A percentile compares a stretch with the other conserved stretches of the same genome.
These are phyloP conservation scores for Silene noctiflora DNA, from an alignment of 179 eudicot species.

Conservation along the genomic window DNA sequence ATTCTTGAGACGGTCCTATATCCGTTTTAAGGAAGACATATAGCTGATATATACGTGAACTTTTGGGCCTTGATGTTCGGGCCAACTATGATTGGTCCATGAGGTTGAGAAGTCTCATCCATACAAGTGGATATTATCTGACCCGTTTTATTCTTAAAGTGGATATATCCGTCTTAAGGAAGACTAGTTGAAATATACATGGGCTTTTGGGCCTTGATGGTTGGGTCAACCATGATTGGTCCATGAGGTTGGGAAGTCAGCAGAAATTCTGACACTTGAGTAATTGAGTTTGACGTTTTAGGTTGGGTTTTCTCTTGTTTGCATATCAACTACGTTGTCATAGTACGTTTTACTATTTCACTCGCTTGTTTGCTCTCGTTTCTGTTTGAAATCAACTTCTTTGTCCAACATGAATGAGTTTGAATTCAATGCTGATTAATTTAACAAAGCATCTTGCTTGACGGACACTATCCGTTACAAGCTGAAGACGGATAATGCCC, in stretches of 20 bases:
- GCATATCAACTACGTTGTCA: background rate
- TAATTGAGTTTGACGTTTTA: slow-evolving; percentile 26
- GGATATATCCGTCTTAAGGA: too few relatives aligned
- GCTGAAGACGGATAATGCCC: too few relatives aligned
- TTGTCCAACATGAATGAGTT: background rate
- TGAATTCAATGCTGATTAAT: background rate
- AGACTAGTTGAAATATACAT: background rate
- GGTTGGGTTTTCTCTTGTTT: slow-evolving; percentile 8
- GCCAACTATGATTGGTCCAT: too few relatives aligned
- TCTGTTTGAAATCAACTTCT: background rate
- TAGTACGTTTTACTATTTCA: background rate
- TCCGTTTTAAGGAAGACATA: too few relatives aligned
- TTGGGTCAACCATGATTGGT: slow-evolving; percentile 18
- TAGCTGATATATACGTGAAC: too few relatives aligned
- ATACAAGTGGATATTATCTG: too few relatives aligned
- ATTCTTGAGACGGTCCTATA: too few relatives aligned
- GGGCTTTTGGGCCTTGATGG: slow-evolving; percentile 5
- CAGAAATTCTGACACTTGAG: slow-evolving; percentile 21
- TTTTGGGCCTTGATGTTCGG: too few relatives aligned
- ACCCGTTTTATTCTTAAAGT: too few relatives aligned
- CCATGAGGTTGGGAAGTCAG: background rate
- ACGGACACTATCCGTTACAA: too few relatives aligned
- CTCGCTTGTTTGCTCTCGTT: background rate
- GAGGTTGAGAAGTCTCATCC: too few relatives aligned
- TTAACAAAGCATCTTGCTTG: too few relatives aligned